Base-by-base conservation (phyloP, 2,329 filamentous ascomycete genomes). In the Simplicillium aogashimaense region DNA sequence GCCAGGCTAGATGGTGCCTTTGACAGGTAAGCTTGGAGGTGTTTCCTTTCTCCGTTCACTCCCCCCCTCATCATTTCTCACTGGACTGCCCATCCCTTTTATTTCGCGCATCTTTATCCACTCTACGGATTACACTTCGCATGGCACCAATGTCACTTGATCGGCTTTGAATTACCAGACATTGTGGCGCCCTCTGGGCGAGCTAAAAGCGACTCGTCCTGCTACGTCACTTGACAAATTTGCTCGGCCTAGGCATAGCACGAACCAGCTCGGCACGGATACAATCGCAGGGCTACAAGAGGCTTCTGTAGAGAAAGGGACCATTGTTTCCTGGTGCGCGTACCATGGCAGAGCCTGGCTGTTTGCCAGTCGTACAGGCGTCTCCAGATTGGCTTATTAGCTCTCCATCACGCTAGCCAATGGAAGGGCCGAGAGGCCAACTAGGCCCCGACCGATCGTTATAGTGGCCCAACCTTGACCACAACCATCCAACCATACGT, bases 1-100 rank as follows among this genome's bases (percentile, higher is more conserved):
- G 87, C 84, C 56, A 73, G 75, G 53, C 76, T 83, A 20, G 75
- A 94, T 60, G 81, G 87, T 47, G 72, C 80, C 59, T 67, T 95
- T 63, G 90, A 97, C 69, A 94, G 87, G 90, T 97, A 79, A 82
- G 86, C 41, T 39, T 40, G 44, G 46, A 43, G 40, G 33, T 40
- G 35, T 47, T 37, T 49, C 40, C 43, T 43, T 37, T 46, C 44
- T 45, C 28, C 20, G 9, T 25, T 25, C 20, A 25, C 20, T 25
- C 20, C 20, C 20, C 20, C 20, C 20, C 20, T 25, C 20, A 25
- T 9, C 20, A 15, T 33, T 39, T 38, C 40, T 41, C 31, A 38
- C 28, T 41, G 31, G 34, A 30, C 41, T 30, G 17, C 35, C 13
- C 30, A 35, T 14, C 9, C 8, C 29, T 5, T 15, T 14, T 18